A percentile compares a stretch with the other conserved stretches of the same genome.
Conservation (phyloP, 352 stramenopile species). For the Thalassiosira mediterranea region DNA sequence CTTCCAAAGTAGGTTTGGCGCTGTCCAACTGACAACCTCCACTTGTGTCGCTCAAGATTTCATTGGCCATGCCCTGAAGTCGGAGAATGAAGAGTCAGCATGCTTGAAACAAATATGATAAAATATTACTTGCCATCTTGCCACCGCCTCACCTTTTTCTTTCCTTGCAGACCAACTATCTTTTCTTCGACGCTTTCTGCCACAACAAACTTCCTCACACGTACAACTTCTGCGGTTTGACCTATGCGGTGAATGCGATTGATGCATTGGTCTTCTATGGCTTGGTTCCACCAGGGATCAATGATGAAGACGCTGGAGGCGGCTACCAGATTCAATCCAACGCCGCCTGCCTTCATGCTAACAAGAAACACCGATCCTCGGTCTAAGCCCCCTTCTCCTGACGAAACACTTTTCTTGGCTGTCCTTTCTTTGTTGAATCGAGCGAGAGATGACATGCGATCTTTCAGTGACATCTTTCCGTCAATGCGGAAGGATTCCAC, state of each 20-base stretch:
- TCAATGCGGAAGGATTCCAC: constrained; percentile 72
- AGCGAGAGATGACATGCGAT: constrained; percentile 64
- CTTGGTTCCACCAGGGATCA: constrained; percentile 83
- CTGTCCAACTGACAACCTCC: constrained; percentile 22
- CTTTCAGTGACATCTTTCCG: constrained; percentile 74
- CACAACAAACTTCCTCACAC: constrained; percentile 82
- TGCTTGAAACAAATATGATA: background rate
- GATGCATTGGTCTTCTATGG: constrained; percentile 80
- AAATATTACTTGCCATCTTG: background rate
- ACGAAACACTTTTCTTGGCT: background rate
- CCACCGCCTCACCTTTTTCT: constrained; percentile 68
- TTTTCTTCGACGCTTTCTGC: constrained; percentile 78
- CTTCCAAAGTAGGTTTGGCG: constrained; percentile 69
- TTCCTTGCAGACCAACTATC: constrained; percentile 76
- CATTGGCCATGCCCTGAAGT: constrained; percentile 59
- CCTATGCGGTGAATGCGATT: constrained; percentile 83
- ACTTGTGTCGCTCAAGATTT: constrained; percentile 62
- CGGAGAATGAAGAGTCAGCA: background rate
- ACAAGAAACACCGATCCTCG: constrained; percentile 76
- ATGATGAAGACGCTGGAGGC: constrained; percentile 79
- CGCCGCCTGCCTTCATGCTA: constrained; percentile 80
- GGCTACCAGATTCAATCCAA: constrained; percentile 79
- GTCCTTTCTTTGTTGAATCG: constrained; percentile 59
- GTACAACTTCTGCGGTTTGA: constrained; percentile 67
- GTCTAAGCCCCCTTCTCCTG: constrained; percentile 14